phyloP scores from a whole-genome alignment of 2,329 filamentous ascomycete genomes.

The Aureobasidium sp. region DNA sequence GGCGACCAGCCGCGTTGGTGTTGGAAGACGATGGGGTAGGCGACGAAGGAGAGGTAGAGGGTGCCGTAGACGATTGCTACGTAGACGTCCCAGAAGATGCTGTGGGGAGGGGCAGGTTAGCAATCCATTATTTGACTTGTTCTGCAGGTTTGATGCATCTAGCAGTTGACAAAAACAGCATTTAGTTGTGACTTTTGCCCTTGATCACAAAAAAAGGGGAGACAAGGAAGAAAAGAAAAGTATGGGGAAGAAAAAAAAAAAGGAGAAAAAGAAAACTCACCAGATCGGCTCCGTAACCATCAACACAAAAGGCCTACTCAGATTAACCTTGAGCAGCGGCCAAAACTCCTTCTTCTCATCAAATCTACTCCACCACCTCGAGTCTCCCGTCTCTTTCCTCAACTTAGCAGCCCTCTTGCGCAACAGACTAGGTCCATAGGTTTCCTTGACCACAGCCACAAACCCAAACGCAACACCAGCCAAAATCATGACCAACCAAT shows the following conservation, averaged over 20 bases:
- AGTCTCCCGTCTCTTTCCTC: conserved; percentile 63
- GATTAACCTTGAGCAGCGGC: conserved; percentile 64
- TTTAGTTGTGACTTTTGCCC: too few relatives aligned
- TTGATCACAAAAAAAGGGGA: too few relatives aligned
- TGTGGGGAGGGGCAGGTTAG: conserved; percentile 25
- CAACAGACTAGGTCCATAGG: conserved; percentile 66
- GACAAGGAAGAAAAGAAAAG: not conserved
- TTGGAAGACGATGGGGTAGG: conserved; percentile 78
- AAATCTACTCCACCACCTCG: conserved; percentile 72
- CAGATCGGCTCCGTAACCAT: conserved; percentile 79
- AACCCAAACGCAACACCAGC: conserved; percentile 55
- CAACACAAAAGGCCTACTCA: conserved; percentile 71
- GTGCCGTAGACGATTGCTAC: conserved; percentile 76
- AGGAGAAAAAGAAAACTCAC: conserved; percentile 34
- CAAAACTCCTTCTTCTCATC: conserved; percentile 62
- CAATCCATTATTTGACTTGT: not conserved
- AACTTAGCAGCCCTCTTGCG: conserved; percentile 57
- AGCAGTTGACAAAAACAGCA: not conserved
- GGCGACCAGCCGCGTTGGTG: conserved; percentile 69
- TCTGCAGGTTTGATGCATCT: too few relatives aligned
- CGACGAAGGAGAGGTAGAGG: conserved; percentile 83
- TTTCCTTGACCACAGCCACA: conserved; percentile 61
- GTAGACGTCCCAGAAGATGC: conserved; percentile 67
- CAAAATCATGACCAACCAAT: conserved; percentile 59
- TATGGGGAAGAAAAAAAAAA: not conserved